Evolutionary conservation across 805 yeast genomes (phyloP), one percentile per base, ranked within the genome.

Genomic region (Maudiozyma barnettii): DNA sequence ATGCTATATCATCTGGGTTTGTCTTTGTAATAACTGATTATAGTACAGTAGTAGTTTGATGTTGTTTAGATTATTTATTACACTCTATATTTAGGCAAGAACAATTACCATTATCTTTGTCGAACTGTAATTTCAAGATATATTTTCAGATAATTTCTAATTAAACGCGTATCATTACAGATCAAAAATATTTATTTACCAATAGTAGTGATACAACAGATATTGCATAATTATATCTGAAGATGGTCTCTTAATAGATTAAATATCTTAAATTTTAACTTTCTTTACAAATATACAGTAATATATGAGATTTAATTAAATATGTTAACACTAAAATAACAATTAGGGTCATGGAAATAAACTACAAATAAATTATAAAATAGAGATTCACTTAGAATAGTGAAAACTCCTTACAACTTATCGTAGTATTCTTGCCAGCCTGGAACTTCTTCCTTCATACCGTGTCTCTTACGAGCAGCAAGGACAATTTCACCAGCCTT

Each of bases 381-480:
- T 45, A 47, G 38, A 44, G 48, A 48, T 39, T 37, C 33, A 18
- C 29, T 43, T 22, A 44, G 18, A 18, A 7, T 36, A 49, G 31
- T 14, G 20, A 18, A 36, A 36, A 20, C 41, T 47, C 47, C 57
- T 72, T 82, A 84, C 75, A 84, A 82, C 75, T 84, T 84, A 75
- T 84, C 95, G 77, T 90, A 90, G 85, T 88, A 93, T 79, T 93
- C 97, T 79, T 88, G 96, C 86, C 91, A 93, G 73, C 95, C 96
- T 78, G 98, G 98, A 75, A 91, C 96, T 66, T 72, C 83, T 67
- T 87, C 91, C 86, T 91, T 91, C 81, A 87, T 72, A 81, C 98
- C 98, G 72, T 84, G 87, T 77, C 97, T 84, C 82, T 83, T 85
- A 79, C 99, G 87, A 74, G 82, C 75, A 59, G 73, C 82, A 47